Conservation (phyloP, 257 asterid species). For the Jaltomata sinuosa region DNA sequence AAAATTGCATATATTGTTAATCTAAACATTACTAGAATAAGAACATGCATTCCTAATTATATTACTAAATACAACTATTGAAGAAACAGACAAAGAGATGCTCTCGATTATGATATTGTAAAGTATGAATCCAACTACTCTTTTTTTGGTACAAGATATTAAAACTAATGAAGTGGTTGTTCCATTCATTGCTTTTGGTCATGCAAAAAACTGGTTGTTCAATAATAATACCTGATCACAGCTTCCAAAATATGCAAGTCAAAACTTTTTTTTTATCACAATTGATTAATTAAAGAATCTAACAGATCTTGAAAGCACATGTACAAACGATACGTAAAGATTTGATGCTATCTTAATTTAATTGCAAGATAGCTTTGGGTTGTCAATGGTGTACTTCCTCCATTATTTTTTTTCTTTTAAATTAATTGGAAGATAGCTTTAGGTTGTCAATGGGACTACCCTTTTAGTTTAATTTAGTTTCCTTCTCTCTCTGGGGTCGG, state of each 20-base stretch:
- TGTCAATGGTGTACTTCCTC: constrained; percentile 2
- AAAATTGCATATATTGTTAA: not conserved
- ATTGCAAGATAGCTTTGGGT: not conserved
- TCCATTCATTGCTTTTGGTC: constrained; percentile 32
- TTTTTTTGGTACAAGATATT: constrained; percentile 4
- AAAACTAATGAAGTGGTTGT: constrained; percentile 26
- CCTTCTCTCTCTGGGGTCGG: not conserved
- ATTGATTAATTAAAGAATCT: not conserved
- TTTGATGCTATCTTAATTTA: constrained; percentile 5
- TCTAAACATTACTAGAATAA: not conserved
- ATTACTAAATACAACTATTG: not conserved
- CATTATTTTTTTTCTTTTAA: not conserved
- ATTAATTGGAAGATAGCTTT: not conserved
- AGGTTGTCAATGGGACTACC: not conserved
- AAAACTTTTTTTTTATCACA: not conserved
- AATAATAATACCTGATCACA: not conserved
- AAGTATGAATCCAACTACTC: constrained; percentile 13
- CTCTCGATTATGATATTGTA: constrained; percentile 19
- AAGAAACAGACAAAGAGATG: not conserved
- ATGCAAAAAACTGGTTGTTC: not conserved
- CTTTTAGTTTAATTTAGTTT: not conserved
- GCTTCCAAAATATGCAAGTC: not conserved
- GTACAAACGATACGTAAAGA: constrained; percentile 5
- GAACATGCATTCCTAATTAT: not conserved
- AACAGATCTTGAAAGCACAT: constrained; percentile 21